Evolutionary conservation across 2,329 filamentous ascomycete species (phyloP), one percentile per base, ranked within the genome.

Genomic region (Microdochium paspali): DNA sequence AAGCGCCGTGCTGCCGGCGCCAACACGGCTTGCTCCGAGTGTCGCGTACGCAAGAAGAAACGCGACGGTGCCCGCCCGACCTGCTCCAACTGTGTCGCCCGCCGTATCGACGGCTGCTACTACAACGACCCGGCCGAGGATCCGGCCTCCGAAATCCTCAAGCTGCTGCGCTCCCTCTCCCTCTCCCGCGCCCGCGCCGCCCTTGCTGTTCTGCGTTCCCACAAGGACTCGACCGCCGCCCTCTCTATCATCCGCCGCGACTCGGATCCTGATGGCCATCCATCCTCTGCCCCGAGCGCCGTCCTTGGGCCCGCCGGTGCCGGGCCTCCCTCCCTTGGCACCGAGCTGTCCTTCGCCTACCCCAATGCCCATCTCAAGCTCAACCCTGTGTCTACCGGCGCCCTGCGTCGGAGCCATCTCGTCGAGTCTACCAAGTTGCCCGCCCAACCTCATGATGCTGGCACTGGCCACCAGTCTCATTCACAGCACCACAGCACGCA

Each of bases 131-230:
- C 48, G 40, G 24, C 47, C 18, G 49, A 51, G 24, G 35, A 40
- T 45, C 51, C 15, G 50, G 48, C 10, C 51, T 49, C 53, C 2
- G 60, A 64, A 32, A 20, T 64, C 1, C 32, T 62, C 4, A 51
- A 57, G 10, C 50, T 59, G 1, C 45, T 64, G 3, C 54, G 53
- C 28, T 47, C 51, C 15, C 44, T 59, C 2, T 51, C 60, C 0
- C 47, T 54, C 10, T 15, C 48, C 0, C 53, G 56, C 21, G 53
- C 54, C 4, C 21, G 48, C 2, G 45, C 51, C 4, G 54, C 59
- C 2, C 23, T 65, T 13, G 45, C 49, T 3, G 20, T 48, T 10
- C 43, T 64, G 1, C 52, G 57, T 9, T 49, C 53, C 18, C 53
- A 56, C 7, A 47, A 47, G 6, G 57, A 61, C 44, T 46, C 55